phyloP scores from a whole-genome alignment of 495 filamentous ascomycete species.

The Annulohypoxylon stygium region DNA sequence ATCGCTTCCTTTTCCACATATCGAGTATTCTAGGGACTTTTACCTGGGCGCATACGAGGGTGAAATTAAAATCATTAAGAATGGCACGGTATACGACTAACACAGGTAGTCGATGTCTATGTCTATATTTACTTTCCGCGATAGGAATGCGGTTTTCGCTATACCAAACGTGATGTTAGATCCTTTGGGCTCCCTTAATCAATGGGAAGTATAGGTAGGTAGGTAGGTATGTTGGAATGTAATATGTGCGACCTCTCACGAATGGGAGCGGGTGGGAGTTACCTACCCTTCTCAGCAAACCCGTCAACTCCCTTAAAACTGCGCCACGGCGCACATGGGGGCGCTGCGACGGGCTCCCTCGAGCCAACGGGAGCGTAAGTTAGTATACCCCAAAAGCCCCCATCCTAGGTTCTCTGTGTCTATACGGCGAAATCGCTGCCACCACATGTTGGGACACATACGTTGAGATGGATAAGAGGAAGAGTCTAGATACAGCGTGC shows the following conservation, averaged over 20 bases:
- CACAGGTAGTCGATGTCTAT: neutral
- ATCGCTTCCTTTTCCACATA: neutral
- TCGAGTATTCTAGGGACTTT: neutral
- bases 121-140: neutral
- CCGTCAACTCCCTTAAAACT: neutral
- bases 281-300: conserved; percentile 11
- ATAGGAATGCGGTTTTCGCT: neutral
- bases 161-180: neutral
- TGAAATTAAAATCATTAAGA: conserved; percentile 11
- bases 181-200: neutral
- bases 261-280: neutral
- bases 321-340: conserved; percentile 20
- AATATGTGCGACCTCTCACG: no score
- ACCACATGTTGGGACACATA: neutral
- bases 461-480: no score
- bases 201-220: no score
- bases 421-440: neutral
- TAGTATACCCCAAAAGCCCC: neutral
- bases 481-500: no score
- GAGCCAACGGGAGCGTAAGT: neutral
- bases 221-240: no score
- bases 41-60: neutral
- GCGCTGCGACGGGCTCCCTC: neutral
- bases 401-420: neutral
- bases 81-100: neutral